Evolutionary conservation across 352 stramenopile genomes (phyloP).

Genomic region (Phytophthora agathidicida): DNA sequence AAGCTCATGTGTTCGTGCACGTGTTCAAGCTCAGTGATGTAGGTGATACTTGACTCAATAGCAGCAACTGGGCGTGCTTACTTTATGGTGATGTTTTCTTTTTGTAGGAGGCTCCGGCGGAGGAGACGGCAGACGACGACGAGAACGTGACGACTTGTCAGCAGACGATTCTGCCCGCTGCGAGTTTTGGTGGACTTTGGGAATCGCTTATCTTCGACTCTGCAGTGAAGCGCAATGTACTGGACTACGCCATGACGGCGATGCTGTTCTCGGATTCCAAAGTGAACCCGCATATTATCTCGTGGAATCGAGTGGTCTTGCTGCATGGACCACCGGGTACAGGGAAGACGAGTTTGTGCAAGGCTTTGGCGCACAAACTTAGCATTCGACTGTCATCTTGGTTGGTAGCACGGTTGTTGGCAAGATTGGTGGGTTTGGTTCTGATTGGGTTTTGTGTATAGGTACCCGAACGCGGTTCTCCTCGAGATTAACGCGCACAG

Average conservation of each 20-base stretch:
- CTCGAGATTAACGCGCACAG: constrained; percentile 94
- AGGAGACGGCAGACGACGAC: constrained; percentile 83
- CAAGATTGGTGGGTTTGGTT: neutral
- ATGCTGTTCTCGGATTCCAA: constrained; percentile 90
- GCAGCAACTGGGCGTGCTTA: neutral
- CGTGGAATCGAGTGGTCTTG: constrained; percentile 92
- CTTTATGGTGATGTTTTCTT: neutral
- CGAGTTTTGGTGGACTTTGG: constrained; percentile 75
- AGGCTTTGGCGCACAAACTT: constrained; percentile 92
- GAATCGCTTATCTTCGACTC: constrained; percentile 88
- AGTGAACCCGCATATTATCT: constrained; percentile 90
- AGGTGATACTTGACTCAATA: constrained; percentile 3
- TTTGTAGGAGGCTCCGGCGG: constrained; percentile 58
- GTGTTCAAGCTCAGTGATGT: constrained; percentile 81
- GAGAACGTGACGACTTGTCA: constrained; percentile 85
- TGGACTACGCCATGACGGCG: constrained; percentile 90
- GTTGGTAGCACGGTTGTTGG: constrained; percentile 29
- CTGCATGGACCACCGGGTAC: constrained; percentile 93
- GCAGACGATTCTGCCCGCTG: constrained; percentile 72
- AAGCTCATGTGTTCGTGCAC: constrained; percentile 62
- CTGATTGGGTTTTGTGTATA: constrained; percentile 19
- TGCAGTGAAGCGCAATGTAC: constrained; percentile 76
- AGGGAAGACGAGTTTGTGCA: constrained; percentile 93
- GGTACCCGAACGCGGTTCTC: constrained; percentile 72
- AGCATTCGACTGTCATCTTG: constrained; percentile 82